A percentile compares a stretch with the other conserved stretches of the same genome.
These are phyloP conservation scores for Aspergillus transmontanensis DNA, from an alignment of 2,329 filamentous ascomycete genomes.

Conservation along the genomic window DNA sequence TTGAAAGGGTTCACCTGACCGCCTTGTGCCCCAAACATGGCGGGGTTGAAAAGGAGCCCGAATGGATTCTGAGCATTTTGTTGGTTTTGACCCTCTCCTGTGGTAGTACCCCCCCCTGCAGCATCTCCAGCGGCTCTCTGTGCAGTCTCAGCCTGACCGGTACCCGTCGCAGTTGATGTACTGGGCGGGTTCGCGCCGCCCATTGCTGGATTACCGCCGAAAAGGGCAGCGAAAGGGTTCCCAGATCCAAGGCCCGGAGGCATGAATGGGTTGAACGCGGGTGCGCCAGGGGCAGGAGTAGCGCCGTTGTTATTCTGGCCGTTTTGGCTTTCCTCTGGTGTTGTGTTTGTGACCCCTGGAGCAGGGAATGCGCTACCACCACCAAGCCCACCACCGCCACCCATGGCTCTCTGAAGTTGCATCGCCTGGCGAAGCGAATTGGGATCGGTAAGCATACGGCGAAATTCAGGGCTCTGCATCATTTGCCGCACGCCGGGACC, in stretches of 20 bases:
- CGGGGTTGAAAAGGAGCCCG: slow-evolving; percentile 62
- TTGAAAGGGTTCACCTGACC: slow-evolving; percentile 48
- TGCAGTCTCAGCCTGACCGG: slow-evolving; percentile 31
- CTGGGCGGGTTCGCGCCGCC: slow-evolving; percentile 32
- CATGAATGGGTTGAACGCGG: slow-evolving; percentile 38
- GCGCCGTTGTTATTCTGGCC: slow-evolving; percentile 40
- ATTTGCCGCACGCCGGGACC: slow-evolving; percentile 77
- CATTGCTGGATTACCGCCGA: slow-evolving; percentile 44
- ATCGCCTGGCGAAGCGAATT: slow-evolving; percentile 79
- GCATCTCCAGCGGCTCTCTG: slow-evolving; percentile 33
- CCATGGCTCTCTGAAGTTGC: slow-evolving; percentile 73
- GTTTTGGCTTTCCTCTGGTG: slow-evolving; percentile 56
- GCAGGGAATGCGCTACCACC: slow-evolving; percentile 72
- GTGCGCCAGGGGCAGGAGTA: slow-evolving; percentile 45
- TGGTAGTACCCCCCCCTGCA: slow-evolving; percentile 30
- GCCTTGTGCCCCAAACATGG: slow-evolving; percentile 35
- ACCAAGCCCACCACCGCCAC: slow-evolving; percentile 53
- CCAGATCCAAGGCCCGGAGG: slow-evolving; percentile 29
- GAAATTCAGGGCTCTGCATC: slow-evolving; percentile 83
- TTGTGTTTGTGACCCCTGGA: slow-evolving; percentile 87
- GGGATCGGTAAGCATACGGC: slow-evolving; percentile 91
- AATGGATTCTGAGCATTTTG: slow-evolving; percentile 65
- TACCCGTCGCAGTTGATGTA: slow-evolving; percentile 33
- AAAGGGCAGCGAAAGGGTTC: slow-evolving; percentile 67
- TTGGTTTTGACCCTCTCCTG: slow-evolving; percentile 36